Conservation (phyloP, 345 rosid species). For the Turritis glabra region DNA sequence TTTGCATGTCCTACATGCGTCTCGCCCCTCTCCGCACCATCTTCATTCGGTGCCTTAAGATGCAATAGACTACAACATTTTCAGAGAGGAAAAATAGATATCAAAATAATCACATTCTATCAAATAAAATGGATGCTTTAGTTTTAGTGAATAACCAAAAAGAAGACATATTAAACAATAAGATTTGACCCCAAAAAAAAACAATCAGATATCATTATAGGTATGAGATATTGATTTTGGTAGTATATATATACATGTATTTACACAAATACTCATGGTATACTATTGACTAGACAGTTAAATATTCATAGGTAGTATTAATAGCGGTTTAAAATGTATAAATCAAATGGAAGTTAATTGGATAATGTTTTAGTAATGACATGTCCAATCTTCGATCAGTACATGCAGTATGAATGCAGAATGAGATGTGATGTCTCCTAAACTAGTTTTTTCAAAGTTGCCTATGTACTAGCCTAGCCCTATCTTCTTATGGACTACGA, state of each 20-base stretch:
- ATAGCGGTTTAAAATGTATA: background rate
- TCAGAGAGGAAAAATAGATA: background rate
- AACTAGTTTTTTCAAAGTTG: slow-evolving; percentile 22
- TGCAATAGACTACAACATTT: background rate
- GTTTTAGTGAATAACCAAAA: background rate
- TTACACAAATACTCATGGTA: background rate
- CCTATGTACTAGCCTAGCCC: slow-evolving; percentile 12
- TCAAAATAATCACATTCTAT: background rate
- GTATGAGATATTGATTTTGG: background rate
- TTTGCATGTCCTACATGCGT: no score
- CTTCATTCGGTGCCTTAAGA: no score
- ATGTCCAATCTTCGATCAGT: slow-evolving; percentile 24
- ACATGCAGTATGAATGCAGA: slow-evolving; percentile 11
- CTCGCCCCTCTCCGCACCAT: no score
- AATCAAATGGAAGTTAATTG: background rate
- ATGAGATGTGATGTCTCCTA: slow-evolving; percentile 37
- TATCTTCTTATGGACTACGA: slow-evolving; percentile 5
- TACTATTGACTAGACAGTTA: no score
- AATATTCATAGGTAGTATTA: background rate
- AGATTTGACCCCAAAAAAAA: no score
- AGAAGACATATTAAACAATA: background rate
- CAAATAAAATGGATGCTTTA: background rate
- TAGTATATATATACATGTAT: background rate
- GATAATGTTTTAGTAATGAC: slow-evolving; percentile 20
- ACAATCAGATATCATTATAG: background rate